Evolutionary conservation across 202 grass and related monocot genomes (phyloP), one percentile per base, ranked within the genome.

Genomic region (Digitaria exilis): DNA sequence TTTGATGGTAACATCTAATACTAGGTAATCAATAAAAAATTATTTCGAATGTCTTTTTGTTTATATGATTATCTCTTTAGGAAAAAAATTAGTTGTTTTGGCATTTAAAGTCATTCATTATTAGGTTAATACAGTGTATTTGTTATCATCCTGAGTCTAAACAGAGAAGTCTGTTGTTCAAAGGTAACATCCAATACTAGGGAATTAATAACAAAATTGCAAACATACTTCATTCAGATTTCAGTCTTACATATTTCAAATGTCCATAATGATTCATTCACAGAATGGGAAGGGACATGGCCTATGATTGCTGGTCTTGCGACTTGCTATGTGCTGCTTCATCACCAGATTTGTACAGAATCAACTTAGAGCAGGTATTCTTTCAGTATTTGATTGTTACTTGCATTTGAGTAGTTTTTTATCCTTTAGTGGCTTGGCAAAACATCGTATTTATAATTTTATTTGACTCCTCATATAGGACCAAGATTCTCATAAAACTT

Each of bases 241-340:
- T 46, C 43, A 71, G 32, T 55, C 57, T 75, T 62, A 28, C 21
- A 54, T 52, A 44, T 73, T 45, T 30, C 11, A 43, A n/a, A 68
- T 80, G 4, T 66, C 31, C 30, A 13, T 67, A 73, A 69, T 81
- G 17, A 81, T 31, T 58, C 6, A 45, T 81, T 89, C 64, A 66
- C 82, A 98, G 96, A 82, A 95, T 98, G 96, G 96, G 96, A 82
- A 98, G 96, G 79, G 96, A 95, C 80, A 90, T 98, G 77, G 82
- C 86, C 45, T 98, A 98, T 54, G 92, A 98, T 87, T 93, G 89
- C 64, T 98, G 92, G 92, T 95, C 96, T 67, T 98, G 96, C 52
- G 90, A 95, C 77, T 90, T 98, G 83, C 64, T 98, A 63, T 98
- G 92, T 39, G 92, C 92, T 85, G 96, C 96, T 90, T 98, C 96